Evolutionary conservation across 2,329 filamentous ascomycete genomes (phyloP), one percentile per base, ranked within the genome.

Genomic region (Trichoderma arundinaceum): DNA sequence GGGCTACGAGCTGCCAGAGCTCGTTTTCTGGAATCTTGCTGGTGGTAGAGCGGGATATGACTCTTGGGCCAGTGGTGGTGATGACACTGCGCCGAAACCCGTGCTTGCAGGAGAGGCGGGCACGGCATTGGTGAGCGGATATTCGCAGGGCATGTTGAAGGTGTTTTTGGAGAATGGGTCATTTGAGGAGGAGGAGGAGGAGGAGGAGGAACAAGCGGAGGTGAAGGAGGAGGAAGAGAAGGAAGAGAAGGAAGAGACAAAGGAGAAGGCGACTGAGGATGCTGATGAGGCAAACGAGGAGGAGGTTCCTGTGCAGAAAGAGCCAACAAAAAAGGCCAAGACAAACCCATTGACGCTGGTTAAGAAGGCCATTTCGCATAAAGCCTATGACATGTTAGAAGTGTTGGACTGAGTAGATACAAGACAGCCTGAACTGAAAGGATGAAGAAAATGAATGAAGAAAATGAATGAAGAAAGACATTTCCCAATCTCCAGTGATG

Each of bases 11-110:
- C 78, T 88, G 74, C 86, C 86, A 0, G 79, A 85, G 72, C 74
- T 88, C n/a, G 77, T 88, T 3, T 88, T 86, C 72, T 88, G 85
- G 86, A 86, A 87, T 69, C 76, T 88, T 17, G 83, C 83, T 0
- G 81, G 79, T 8, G 77, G 77, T 0, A 67, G 70, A n/a, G 69
- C 70, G 2, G 71, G 73, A 70, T 33, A 74, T 70, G 19, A 72
- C n/a, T 35, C 10, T 22, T 32, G 13, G 15, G 61, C 15, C 1
- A 38, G 13, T n/a, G 62, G 15, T 1, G 73, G 70, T 1, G 74
- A 77, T 35, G 70, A 73, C 0, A 74, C 69, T 2, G 80, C 79
- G 1, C 79, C 80, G 5, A 87, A 86, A 74, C 84, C 84, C 0
- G 80, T 83, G 4, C 79, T 74, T 1, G 77, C 76, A n/a, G 76